Base-by-base conservation (phyloP, 2,329 filamentous ascomycete genomes). In the Capronia americana region DNA sequence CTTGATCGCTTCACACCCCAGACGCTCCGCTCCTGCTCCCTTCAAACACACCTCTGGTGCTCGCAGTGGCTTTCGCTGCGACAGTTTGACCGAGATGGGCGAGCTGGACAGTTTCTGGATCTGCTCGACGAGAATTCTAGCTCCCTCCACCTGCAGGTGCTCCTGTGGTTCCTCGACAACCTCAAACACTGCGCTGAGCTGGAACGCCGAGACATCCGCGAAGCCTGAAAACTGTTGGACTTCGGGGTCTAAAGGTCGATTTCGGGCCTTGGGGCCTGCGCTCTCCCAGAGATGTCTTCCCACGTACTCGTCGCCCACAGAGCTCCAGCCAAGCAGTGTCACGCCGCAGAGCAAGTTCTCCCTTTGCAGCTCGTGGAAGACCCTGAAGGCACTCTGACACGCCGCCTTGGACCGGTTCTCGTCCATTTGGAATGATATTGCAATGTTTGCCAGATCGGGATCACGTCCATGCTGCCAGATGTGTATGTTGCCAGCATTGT, bases 391-490 rank as follows among this genome's bases (percentile, higher is more conserved):
- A 32, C 60, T 56, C 14, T 62, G 50, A 32, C 50, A 62, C n/a
- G 60, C 48, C 23, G 50, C 51, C n/a, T 26, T n/a, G 2, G 51
- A 62, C n/a, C 50, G 34, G 10, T 26, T 23, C 34, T 56, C 51
- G n/a, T 62, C 60, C 24, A 62, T 20, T 20, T 54, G 60, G 30
- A 62, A 62, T 14, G 60, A 23, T 46, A 62, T 62, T n/a, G 60
- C 60, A 44, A 62, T 62, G 28, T 54, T 48, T 48, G 60, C 50
- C 14, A 62, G 26, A 3, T 56, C 60, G n/a, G 23, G 50, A 34
- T 62, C 60, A n/a, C 38, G 41, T 6, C 53, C 53, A 28, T 56
- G 38, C 34, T 41, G n/a, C 51, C n/a, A 56, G 28, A 63, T 34
- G 28, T 63, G 54, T 34, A 57, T 48, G 53, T 63, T 57, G 24